These are phyloP conservation scores for Salvia splendens DNA, from an alignment of 257 asterid species.

Conservation along the genomic window DNA sequence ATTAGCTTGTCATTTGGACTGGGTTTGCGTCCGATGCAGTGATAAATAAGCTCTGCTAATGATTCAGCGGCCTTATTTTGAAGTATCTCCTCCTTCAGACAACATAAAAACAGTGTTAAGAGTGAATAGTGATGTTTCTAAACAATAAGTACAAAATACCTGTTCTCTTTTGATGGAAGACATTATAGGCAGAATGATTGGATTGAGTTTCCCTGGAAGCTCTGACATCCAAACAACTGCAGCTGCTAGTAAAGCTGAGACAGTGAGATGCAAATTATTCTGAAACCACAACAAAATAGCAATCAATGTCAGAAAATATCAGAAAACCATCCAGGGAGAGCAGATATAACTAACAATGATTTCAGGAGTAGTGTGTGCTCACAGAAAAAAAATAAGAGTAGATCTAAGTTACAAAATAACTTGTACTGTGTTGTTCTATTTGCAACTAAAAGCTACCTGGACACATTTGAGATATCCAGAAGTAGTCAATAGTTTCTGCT, in stretches of 20 bases:
- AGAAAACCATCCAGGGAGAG: constrained; percentile 3
- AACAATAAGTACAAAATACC: constrained; percentile 39
- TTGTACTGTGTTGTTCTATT: not conserved
- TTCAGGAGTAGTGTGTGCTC: constrained; percentile 2
- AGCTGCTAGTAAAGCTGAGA: constrained; percentile 90
- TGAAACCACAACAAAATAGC: constrained; percentile 47
- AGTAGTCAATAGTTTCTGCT: constrained; percentile 86
- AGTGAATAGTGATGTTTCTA: constrained; percentile 24
- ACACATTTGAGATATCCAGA: constrained; percentile 95
- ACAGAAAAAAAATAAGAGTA: constrained; percentile 17
- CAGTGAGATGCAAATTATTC: constrained; percentile 89
- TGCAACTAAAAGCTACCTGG: constrained; percentile 60
- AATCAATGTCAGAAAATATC: constrained; percentile 33
- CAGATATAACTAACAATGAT: constrained; percentile 2
- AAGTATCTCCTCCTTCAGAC: constrained; percentile 85
- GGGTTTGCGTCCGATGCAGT: constrained; percentile 88
- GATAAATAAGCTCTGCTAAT: constrained; percentile 83
- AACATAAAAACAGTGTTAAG: constrained; percentile 35
- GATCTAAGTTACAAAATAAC: not conserved
- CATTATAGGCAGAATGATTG: constrained; percentile 90
- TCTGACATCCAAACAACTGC: constrained; percentile 97
- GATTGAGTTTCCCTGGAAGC: constrained; percentile 87
- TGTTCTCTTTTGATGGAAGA: constrained; percentile 93
- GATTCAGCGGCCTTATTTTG: constrained; percentile 96
- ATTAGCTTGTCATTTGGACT: constrained; percentile 95